Percentiles rank a stretch among this genome's conserved stretches.
phyloP scores from a whole-genome alignment of 257 asterid species.

The Ajuga chamaepitys region DNA sequence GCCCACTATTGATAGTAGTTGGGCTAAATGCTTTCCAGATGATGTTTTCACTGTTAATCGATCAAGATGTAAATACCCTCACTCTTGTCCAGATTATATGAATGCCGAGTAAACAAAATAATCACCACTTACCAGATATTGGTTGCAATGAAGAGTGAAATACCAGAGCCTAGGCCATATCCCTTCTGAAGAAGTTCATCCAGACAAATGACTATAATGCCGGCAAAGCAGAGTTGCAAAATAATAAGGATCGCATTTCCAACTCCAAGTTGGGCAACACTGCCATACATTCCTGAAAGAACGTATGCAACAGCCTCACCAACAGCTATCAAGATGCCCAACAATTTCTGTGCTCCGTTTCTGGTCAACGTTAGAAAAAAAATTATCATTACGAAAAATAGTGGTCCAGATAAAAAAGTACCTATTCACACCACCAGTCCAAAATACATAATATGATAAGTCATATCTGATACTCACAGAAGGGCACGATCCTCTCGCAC shows the following conservation, averaged over 20 bases:
- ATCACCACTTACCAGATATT: conserved; percentile 54
- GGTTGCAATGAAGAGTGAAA: conserved; percentile 78
- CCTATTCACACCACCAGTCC: neutral
- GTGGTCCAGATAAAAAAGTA: neutral
- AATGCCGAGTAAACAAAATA: neutral
- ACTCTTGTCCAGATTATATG: neutral
- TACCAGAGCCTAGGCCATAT: conserved; percentile 80
- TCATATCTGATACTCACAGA: conserved; percentile 40
- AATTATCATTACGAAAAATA: neutral
- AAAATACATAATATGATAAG: neutral
- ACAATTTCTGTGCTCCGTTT: conserved; percentile 73
- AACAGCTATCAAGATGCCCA: conserved; percentile 73
- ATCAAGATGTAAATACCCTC: neutral
- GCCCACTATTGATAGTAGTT: conserved; percentile 76
- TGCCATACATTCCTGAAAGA: conserved; percentile 80
- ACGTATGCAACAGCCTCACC: conserved; percentile 91
- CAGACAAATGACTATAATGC: conserved; percentile 71
- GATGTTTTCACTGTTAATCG: conserved; percentile 56
- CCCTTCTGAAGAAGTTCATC: conserved; percentile 86
- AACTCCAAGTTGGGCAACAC: conserved; percentile 76
- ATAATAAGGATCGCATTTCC: conserved; percentile 78
- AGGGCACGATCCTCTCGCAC: conserved; percentile 83
- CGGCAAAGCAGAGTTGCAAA: conserved; percentile 77
- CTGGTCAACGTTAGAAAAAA: conserved; percentile 26
- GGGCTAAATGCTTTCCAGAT: conserved; percentile 91